Percentiles rank a stretch among this genome's conserved stretches.
Conservation (phyloP, 129 eudicot species). For the Kitagawia praeruptora region DNA sequence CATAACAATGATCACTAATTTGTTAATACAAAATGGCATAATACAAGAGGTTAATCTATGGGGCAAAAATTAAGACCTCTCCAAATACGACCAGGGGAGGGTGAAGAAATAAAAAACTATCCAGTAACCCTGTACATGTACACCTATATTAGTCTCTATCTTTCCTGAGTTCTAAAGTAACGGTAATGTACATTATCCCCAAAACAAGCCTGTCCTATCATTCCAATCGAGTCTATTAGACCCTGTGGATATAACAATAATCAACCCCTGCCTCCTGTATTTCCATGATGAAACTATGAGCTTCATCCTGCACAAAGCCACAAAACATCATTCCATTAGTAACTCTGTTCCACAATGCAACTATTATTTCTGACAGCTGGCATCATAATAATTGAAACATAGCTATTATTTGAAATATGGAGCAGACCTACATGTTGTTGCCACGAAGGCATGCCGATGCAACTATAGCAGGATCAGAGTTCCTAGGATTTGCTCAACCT, state of each 20-base stretch:
- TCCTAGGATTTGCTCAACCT: slow-evolving; percentile 15
- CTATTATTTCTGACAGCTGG: background rate
- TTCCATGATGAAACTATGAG: slow-evolving; percentile 15
- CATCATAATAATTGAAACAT: background rate
- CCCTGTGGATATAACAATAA: slow-evolving; percentile 15
- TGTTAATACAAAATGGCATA: slow-evolving; percentile 28
- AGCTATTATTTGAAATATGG: background rate
- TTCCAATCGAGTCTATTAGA: slow-evolving; percentile 13
- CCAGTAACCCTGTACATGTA: slow-evolving; percentile 64
- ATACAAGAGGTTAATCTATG: slow-evolving; percentile 32
- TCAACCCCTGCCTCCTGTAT: slow-evolving; percentile 18
- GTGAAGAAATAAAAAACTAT: background rate
- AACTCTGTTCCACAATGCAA: background rate
- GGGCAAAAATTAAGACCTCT: slow-evolving; percentile 31
- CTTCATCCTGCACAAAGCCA: slow-evolving; percentile 40
- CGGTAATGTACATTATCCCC: slow-evolving; percentile 56
- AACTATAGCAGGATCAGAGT: slow-evolving; percentile 27
- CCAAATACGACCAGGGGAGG: slow-evolving; percentile 18
- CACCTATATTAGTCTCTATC: slow-evolving; percentile 53
- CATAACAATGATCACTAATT: slow-evolving; percentile 40
- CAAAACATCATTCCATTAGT: slow-evolving; percentile 4
- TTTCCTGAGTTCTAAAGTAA: slow-evolving; percentile 27
- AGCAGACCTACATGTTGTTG: slow-evolving; percentile 51
- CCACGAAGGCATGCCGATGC: slow-evolving; percentile 31
- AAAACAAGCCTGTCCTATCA: slow-evolving; percentile 34